phyloP scores from a whole-genome alignment of 83 land plant species.

The Picea mariana region DNA sequence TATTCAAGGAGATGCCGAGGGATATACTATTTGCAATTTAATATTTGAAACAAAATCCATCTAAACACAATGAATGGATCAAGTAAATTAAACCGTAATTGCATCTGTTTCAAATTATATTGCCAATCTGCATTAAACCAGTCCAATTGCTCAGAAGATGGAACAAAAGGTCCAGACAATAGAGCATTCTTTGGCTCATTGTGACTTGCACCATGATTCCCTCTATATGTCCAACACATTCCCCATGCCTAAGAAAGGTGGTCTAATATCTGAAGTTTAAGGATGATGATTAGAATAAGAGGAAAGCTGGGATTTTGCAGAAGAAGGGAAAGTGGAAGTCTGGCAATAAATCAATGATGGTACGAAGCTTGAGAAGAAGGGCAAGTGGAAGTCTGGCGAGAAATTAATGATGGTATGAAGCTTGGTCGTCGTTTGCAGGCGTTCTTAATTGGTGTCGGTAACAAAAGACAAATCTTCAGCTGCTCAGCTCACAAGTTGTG shows the following conservation, averaged over 20 bases:
- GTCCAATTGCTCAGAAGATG: slow-evolving; percentile 51
- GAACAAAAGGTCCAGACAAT: slow-evolving; percentile 52
- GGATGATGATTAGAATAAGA: slow-evolving; percentile 22
- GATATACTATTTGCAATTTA: slow-evolving; percentile 49
- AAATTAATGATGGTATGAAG: too few relatives aligned
- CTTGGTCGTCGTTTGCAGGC: too few relatives aligned
- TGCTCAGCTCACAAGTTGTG: too few relatives aligned
- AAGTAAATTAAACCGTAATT: slow-evolving; percentile 60
- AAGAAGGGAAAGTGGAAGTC: too few relatives aligned
- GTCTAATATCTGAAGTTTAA: slow-evolving; percentile 87
- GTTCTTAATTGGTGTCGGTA: too few relatives aligned
- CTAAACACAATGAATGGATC: slow-evolving; percentile 83
- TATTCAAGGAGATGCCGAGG: slow-evolving; percentile 73
- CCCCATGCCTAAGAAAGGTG: slow-evolving; percentile 82
- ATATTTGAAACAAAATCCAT: slow-evolving; percentile 67
- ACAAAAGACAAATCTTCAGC: too few relatives aligned
- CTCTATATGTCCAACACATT: slow-evolving; percentile 57
- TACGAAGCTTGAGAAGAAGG: too few relatives aligned
- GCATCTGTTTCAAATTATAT: slow-evolving; percentile 56
- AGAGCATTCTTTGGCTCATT: background rate
- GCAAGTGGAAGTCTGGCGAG: too few relatives aligned
- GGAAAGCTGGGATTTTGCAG: too few relatives aligned
- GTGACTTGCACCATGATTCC: background rate
- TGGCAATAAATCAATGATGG: too few relatives aligned
- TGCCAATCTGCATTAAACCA: slow-evolving; percentile 62